Conservation (phyloP, 805 yeast genomes). For the Lipomyces japonicus region DNA sequence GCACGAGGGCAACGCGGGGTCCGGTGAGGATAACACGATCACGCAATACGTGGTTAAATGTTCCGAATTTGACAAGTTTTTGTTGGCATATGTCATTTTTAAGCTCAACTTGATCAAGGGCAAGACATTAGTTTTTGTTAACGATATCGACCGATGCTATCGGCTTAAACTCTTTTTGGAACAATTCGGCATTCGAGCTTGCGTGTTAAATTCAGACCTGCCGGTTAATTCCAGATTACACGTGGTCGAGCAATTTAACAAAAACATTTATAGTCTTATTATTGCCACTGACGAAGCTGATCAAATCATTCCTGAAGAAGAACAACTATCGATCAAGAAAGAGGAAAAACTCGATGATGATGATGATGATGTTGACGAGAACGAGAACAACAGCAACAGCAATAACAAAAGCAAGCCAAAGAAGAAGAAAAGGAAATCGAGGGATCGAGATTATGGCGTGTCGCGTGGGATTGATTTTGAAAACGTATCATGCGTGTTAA, state of each 20-base stretch:
- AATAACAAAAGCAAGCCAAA: conserved; percentile 5
- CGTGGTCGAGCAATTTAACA: conserved; percentile 92
- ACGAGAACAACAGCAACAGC: conserved; percentile 13
- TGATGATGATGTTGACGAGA: conserved; percentile 28
- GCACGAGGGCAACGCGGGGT: conserved; percentile 55
- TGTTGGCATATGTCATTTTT: conserved; percentile 85
- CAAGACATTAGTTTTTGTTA: conserved; percentile 84
- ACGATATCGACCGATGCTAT: conserved; percentile 92
- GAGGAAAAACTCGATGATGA: conserved; percentile 27
- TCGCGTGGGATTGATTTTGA: conserved; percentile 95
- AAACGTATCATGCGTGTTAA: conserved; percentile 93
- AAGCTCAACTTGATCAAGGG: conserved; percentile 86
- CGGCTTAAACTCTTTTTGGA: conserved; percentile 84
- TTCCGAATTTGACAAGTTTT: conserved; percentile 84
- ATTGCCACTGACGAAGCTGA: conserved; percentile 93
- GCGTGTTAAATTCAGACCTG: conserved; percentile 85
- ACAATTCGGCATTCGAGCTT: conserved; percentile 87
- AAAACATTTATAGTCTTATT: conserved; percentile 75
- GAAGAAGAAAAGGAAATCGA: conserved; percentile 26
- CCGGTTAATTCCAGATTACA: conserved; percentile 92
- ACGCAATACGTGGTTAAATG: conserved; percentile 84
- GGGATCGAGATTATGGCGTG: conserved; percentile 83
- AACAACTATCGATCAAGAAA: conserved; percentile 36
- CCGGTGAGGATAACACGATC: conserved; percentile 52
- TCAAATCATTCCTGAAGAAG: conserved; percentile 48